Base-by-base conservation (phyloP, 2,329 filamentous ascomycete genomes). In the Dactylonectria estremocensis region DNA sequence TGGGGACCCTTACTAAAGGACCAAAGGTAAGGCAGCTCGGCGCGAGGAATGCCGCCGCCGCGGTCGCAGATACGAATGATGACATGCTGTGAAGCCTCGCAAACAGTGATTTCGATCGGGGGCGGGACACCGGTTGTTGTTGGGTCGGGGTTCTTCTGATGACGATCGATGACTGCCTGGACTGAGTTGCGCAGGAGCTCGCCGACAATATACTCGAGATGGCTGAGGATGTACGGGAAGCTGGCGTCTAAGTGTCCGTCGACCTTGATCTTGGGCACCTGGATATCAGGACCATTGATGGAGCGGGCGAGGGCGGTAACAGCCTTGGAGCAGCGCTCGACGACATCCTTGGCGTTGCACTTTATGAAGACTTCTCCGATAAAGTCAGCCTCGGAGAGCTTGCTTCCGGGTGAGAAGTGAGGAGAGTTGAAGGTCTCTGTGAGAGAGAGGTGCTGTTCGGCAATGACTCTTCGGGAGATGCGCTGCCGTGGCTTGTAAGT, bases 61-160 rank as follows among this genome's bases (percentile, higher is more conserved):
- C 95, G 95, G 78, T 99, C 97, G 0, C 95, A 98, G 49, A 99
- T 94, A 48, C 96, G 91, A 80, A 99, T 95, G 71, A 98, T 98
- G 76, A 98, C 94, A 82, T 98, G 95, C 79, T 98, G 94, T 37
- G 92, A 90, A 3, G 95, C 93, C 82, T 98, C 95, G 82, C 95
- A 98, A 71, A 99, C 93, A 63, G 97, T 92, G 22, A 99, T 93
- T 77, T 98, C 93, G 72, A 99, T 96, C 1, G 95, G 94, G 0
- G 94, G 94, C 1, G 93, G 92, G 18, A 68, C 69, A 37, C 68
- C 16, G 81, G 79, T 68, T 66, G 67, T 56, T 2, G 63, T 54
- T 2, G 68, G 67, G 46, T 77, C 71, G 3, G 70, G 70, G 18
- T 77, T 79, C 61, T 84, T 84, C 58, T 86, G 83, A 65, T 91